These are phyloP conservation scores for Penicillium psychrosexuale DNA, from an alignment of 2,329 filamentous ascomycete genomes.

Conservation along the genomic window DNA sequence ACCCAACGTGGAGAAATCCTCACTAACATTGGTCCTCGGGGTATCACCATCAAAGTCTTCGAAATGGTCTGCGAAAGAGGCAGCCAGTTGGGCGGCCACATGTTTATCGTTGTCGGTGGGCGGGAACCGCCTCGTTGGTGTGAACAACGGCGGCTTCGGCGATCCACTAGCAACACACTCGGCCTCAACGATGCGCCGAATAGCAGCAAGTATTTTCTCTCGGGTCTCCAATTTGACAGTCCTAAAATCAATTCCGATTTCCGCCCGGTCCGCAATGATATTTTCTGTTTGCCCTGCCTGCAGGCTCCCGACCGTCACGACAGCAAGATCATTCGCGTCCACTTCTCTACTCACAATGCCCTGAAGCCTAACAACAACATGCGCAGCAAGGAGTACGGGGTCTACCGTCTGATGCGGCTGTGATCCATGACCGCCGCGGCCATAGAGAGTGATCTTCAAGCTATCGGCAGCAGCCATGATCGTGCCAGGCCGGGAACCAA, in stretches of 20 bases:
- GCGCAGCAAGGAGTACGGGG: conserved; percentile 57
- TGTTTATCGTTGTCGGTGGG: conserved; percentile 52
- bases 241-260: conserved; percentile 56
- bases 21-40: conserved; percentile 43
- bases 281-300: conserved; percentile 60
- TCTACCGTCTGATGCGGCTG: conserved; percentile 57
- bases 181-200: conserved; percentile 56
- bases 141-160: conserved; percentile 48
- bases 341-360: conserved; percentile 57
- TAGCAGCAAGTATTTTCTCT: conserved; percentile 45
- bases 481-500: conserved; percentile 39
- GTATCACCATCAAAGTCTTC: conserved; percentile 34
- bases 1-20: conserved; percentile 59
- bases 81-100: conserved; percentile 45
- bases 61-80: conserved; percentile 50
- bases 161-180: conserved; percentile 54
- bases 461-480: conserved; percentile 47
- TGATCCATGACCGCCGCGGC: conserved; percentile 57
- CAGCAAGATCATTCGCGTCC: conserved; percentile 52
- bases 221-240: conserved; percentile 48
- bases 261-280: conserved; percentile 56
- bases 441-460: conserved; percentile 55
- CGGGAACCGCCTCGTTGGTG: conserved; percentile 51
- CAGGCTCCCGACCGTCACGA: conserved; percentile 59
- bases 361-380: conserved; percentile 57